phyloP scores from a whole-genome alignment of 2,329 filamentous ascomycete genomes.

The Scedosporium dehoogii region DNA sequence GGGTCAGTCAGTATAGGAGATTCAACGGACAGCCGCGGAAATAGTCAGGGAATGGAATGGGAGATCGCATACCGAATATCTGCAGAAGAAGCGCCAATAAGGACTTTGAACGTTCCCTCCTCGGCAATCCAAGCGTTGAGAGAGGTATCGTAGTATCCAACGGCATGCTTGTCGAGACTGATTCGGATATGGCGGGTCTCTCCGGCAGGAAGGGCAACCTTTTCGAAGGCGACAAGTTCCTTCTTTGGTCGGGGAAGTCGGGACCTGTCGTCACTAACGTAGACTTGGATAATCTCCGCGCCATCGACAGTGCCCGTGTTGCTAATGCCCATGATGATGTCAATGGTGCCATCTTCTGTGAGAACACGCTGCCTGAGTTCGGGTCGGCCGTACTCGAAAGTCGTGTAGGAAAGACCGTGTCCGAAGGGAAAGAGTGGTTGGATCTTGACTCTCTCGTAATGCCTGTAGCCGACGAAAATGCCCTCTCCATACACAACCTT shows the following conservation, averaged over 20 bases:
- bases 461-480: conserved; percentile 62
- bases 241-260: conserved; percentile 57
- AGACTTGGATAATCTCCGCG: conserved; percentile 57
- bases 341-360: conserved; percentile 27
- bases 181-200: conserved; percentile 41
- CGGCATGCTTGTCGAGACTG: conserved; percentile 37
- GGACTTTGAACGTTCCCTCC: conserved; percentile 49
- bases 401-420: conserved; percentile 64
- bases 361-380: conserved; percentile 34
- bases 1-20: neutral
- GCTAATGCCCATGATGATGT: conserved; percentile 36
- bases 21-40: neutral
- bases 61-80: conserved; percentile 47
- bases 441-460: conserved; percentile 55
- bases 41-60: neutral
- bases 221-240: conserved; percentile 61
- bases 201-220: conserved; percentile 48
- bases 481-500: conserved; percentile 63
- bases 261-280: conserved; percentile 54
- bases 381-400: conserved; percentile 52
- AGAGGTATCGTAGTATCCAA: conserved; percentile 53
- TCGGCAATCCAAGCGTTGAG: conserved; percentile 55
- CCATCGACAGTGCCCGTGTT: conserved; percentile 48
- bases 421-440: conserved; percentile 61
- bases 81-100: conserved; percentile 51